phyloP scores from a whole-genome alignment of 2,329 filamentous ascomycete genomes.

The Aspergillus pseudoglaucus region DNA sequence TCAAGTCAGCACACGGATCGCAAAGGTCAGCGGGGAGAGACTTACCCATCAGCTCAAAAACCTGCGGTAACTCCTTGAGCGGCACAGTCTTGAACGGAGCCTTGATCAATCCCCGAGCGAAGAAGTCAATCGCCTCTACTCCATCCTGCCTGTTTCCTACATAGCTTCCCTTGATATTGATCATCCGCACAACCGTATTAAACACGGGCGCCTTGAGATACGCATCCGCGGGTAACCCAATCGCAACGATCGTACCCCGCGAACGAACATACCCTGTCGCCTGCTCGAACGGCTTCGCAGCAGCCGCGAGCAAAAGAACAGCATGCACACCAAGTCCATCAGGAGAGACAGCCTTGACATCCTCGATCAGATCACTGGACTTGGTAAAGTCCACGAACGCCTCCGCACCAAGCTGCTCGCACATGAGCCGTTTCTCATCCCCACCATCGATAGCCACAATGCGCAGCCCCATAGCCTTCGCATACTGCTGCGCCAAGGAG shows the following conservation, averaged over 20 bases:
- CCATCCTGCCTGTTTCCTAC: slow-evolving; percentile 88
- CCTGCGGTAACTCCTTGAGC: slow-evolving; percentile 66
- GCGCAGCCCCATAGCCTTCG: slow-evolving; percentile 79
- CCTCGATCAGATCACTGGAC: slow-evolving; percentile 69
- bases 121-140: slow-evolving; percentile 82
- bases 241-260: slow-evolving; percentile 71
- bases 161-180: slow-evolving; percentile 86
- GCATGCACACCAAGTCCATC: slow-evolving; percentile 83
- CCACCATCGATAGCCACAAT: slow-evolving; percentile 78
- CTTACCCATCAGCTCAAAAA: slow-evolving; percentile 62
- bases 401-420: slow-evolving; percentile 59
- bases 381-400: slow-evolving; percentile 74
- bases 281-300: slow-evolving; percentile 92
- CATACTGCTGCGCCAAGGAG: slow-evolving; percentile 75
- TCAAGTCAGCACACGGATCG: background rate
- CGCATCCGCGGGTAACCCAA: slow-evolving; percentile 77
- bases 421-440: slow-evolving; percentile 68
- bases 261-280: slow-evolving; percentile 81
- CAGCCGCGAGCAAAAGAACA: slow-evolving; percentile 76
- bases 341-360: slow-evolving; percentile 72
- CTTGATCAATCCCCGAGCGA: slow-evolving; percentile 61
- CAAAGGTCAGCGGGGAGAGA: background rate
- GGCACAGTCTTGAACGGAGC: slow-evolving; percentile 77
- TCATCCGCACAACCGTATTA: slow-evolving; percentile 81
- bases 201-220: slow-evolving; percentile 80